Evolutionary conservation across 1,139 yeast genomes (phyloP).

Genomic region (Kodamaea arcana): DNA sequence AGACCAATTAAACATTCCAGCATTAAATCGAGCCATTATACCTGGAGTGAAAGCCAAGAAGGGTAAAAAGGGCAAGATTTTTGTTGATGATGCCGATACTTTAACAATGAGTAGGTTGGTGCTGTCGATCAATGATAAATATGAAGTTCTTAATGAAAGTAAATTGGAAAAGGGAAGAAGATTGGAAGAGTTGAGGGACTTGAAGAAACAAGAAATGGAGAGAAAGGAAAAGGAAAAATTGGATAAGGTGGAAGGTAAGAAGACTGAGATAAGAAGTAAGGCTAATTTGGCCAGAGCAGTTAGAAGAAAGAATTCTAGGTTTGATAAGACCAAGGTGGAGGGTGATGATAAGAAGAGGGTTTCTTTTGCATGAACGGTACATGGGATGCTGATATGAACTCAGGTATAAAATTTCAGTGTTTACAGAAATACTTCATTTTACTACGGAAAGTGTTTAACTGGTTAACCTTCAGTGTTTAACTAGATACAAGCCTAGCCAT

Average conservation of each 20-base stretch:
- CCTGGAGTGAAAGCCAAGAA: conserved; percentile 77
- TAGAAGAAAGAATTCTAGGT: conserved; percentile 68
- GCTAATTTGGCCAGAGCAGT: conserved; percentile 63
- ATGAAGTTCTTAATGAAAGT: conserved; percentile 81
- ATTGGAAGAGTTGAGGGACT: conserved; percentile 83
- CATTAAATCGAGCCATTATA: conserved; percentile 72
- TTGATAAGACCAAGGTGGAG: conserved; percentile 35
- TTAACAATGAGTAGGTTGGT: conserved; percentile 64
- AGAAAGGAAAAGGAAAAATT: conserved; percentile 70
- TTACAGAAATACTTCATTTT: no score
- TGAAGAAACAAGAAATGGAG: conserved; percentile 83
- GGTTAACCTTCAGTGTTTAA: no score
- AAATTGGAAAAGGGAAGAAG: conserved; percentile 86
- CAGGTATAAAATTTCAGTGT: no score
- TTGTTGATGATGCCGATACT: conserved; percentile 69
- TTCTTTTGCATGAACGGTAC: conserved; percentile 46
- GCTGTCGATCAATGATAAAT: conserved; percentile 74
- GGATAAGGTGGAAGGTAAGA: conserved; percentile 70
- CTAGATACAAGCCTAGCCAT: no score
- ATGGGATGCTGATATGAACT: no score
- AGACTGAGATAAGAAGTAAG: conserved; percentile 68
- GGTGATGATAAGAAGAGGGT: conserved; percentile 31
- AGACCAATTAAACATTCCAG: conserved; percentile 73
- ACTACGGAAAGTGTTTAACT: no score
- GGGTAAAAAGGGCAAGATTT: conserved; percentile 93